Percentiles rank a stretch among this genome's conserved stretches.
phyloP scores from a whole-genome alignment of 2,329 filamentous ascomycete species.

The Neophaeococcomyces aloes region DNA sequence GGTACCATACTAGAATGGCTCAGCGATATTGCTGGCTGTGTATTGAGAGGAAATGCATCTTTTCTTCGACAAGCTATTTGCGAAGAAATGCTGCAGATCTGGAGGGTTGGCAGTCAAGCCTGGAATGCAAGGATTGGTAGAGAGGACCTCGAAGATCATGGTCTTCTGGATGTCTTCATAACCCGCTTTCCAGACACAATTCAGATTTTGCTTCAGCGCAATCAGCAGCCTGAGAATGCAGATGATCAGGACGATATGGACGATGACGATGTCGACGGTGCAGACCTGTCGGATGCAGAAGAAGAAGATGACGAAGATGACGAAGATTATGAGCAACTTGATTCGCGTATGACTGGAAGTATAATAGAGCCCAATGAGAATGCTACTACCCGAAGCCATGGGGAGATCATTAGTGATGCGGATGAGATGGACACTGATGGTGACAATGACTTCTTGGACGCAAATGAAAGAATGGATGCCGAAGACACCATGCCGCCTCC shows the following conservation, averaged over 20 bases:
- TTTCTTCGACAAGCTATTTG: slow-evolving; percentile 75
- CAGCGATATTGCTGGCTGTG: slow-evolving; percentile 80
- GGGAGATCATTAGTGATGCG: slow-evolving; percentile 29
- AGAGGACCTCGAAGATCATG: slow-evolving; percentile 70
- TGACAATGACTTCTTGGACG: slow-evolving; percentile 58
- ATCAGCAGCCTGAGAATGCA: slow-evolving; percentile 32
- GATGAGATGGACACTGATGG: slow-evolving; percentile 37
- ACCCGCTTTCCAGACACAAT: slow-evolving; percentile 31
- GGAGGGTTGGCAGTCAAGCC: slow-evolving; percentile 75
- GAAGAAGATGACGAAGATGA: slow-evolving; percentile 39
- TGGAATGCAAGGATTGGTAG: slow-evolving; percentile 67
- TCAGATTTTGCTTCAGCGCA: slow-evolving; percentile 28
- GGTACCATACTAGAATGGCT: slow-evolving; percentile 97
- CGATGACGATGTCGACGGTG: slow-evolving; percentile 28
- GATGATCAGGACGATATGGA: slow-evolving; percentile 28
- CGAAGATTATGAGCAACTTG: slow-evolving; percentile 29
- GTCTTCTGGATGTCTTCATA: slow-evolving; percentile 33
- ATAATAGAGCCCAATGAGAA: slow-evolving; percentile 7
- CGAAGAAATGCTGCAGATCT: slow-evolving; percentile 79
- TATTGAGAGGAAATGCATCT: slow-evolving; percentile 66
- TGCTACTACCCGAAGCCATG: slow-evolving; percentile 16
- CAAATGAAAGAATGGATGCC: slow-evolving; percentile 66
- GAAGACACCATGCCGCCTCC: slow-evolving; percentile 59
- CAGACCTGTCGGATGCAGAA: slow-evolving; percentile 28
- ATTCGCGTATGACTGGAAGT: slow-evolving; percentile 3